Base-by-base conservation (phyloP, 1,139 yeast species). In the Suhomyces bokatorum region DNA sequence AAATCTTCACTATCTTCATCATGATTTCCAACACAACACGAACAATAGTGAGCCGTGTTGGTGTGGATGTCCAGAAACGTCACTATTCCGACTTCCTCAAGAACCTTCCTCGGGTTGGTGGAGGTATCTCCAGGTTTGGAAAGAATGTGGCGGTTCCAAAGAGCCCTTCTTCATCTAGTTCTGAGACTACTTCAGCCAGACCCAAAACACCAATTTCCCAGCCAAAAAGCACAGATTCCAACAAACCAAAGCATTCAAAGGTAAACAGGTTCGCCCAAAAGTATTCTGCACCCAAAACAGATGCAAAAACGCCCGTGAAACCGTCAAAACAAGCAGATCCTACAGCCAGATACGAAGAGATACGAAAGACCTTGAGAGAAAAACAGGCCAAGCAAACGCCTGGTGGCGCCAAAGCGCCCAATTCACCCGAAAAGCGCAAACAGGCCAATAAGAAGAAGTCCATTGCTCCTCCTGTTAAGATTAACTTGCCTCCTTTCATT, bases 401-500 rank as follows among this genome's bases (percentile, higher is more conserved):
- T 26, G 29, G n/a, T 11, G 29, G n/a, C 4, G n/a, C 29, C 29
- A 40, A 31, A 13, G 1, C 37, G n/a, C 11, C 37, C 12, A 30
- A 13, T 31, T 28, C 33, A n/a, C 35, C 8, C 9, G 13, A 10
- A 8, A n/a, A 22, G 17, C 5, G 17, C 9, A 27, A 28, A 12
- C 33, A 24, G 16, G 41, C 43, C 48, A 45, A 67, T 59, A 49
- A 52, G 51, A 46, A 43, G 13, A 47, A 34, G 34, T 15, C 28
- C 2, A 4, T 52, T 29, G 40, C 43, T 10, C 57, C 52, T 13
- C 58, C 57, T 8, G 63, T 72, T 32, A 66, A 67, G 43, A 63
- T 87, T 16, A 76, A 77, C 13, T 73, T 88, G 13, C 96, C 97
- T 1, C 78, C 85, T 10, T 87, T 84, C 52, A 74, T 87, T 4